phyloP scores from a whole-genome alignment of 495 filamentous ascomycete species.

The Daldinia bambusicola region DNA sequence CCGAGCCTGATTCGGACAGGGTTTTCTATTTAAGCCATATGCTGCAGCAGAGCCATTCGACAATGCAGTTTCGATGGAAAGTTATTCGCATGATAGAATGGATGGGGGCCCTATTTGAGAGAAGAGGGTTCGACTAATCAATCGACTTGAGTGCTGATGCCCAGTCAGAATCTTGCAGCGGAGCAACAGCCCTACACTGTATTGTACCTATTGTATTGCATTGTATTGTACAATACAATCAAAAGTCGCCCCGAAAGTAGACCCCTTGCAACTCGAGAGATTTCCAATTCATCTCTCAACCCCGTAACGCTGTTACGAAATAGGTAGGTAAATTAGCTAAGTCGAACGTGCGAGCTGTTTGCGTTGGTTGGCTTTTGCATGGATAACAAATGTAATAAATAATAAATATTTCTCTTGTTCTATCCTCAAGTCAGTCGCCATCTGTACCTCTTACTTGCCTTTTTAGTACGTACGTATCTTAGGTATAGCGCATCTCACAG shows the following conservation, averaged over 20 bases:
- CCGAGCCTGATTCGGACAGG: constrained; percentile 33
- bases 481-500: no score
- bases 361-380: neutral
- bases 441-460: neutral
- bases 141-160: constrained; percentile 22
- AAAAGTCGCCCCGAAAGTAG: constrained; percentile 7
- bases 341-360: neutral
- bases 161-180: constrained; percentile 36
- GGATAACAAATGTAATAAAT: neutral
- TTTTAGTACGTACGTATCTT: neutral
- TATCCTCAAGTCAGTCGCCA: neutral
- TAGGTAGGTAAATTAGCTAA: neutral
- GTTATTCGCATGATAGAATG: neutral
- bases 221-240: no score
- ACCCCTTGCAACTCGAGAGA: constrained; percentile 1
- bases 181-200: constrained; percentile 33
- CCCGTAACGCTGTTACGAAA: neutral
- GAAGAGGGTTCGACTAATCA: constrained; percentile 3
- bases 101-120: neutral
- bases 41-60: constrained; percentile 25
- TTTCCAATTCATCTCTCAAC: constrained; percentile 6
- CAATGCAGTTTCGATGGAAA: constrained; percentile 28
- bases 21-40: constrained; percentile 3
- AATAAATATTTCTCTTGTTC: neutral
- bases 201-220: no score